phyloP scores from a whole-genome alignment of 495 filamentous ascomycete genomes.

The Hyaloscypha hepaticicola region DNA sequence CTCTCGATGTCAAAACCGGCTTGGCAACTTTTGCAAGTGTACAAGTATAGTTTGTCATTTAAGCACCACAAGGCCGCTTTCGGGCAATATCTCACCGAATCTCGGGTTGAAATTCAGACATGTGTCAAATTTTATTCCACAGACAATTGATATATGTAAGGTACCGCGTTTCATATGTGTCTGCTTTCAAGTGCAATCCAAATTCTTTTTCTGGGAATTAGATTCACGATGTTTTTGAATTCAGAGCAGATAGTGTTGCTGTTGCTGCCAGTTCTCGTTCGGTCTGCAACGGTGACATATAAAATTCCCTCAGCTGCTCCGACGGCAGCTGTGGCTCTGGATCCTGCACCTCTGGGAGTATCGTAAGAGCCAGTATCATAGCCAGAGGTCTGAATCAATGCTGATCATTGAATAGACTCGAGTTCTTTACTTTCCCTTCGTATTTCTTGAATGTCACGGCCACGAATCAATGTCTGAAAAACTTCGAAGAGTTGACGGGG shows the following conservation, averaged over 20 bases:
- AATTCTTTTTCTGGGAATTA: not conserved
- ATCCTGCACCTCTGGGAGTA: conserved; percentile 52
- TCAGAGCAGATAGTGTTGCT: conserved; percentile 5
- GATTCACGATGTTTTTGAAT: not conserved
- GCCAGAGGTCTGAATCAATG: not conserved
- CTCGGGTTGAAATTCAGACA: not conserved
- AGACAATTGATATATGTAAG: not conserved
- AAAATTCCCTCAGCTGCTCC: conserved; percentile 24
- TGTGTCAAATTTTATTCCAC: not conserved
- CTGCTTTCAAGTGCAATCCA: not conserved
- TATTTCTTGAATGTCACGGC: conserved; percentile 55
- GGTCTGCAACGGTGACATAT: conserved; percentile 18
- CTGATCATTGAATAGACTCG: conserved; percentile 38
- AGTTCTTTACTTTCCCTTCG: conserved; percentile 60
- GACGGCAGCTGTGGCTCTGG: conserved; percentile 30
- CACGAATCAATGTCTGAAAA: conserved; percentile 54
- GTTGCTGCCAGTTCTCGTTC: conserved; percentile 7
- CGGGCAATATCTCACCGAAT: not conserved
- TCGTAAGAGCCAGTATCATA: conserved; percentile 39
- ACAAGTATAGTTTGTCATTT: not conserved
- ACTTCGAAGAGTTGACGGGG: conserved; percentile 53
- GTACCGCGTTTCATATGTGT: not conserved
- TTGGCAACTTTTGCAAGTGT: too few species aligned
- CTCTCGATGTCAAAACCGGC: not conserved
- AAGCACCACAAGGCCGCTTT: not conserved